Evolutionary conservation across 768 basidiomycete species (phyloP), one percentile per base, ranked within the genome.

Genomic region (Amanita subjunquillea): DNA sequence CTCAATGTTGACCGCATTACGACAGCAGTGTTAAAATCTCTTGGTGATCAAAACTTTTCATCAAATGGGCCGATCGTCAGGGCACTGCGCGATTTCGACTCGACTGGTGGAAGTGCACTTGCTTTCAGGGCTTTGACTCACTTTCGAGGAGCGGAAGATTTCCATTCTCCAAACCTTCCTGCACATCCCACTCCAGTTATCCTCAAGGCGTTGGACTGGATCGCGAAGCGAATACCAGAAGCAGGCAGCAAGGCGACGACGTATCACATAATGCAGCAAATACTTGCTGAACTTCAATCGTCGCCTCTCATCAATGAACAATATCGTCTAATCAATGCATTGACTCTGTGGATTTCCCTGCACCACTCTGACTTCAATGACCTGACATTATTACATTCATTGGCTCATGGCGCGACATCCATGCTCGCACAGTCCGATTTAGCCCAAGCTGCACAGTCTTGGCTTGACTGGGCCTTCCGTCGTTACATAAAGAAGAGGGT

Each of bases 301-400:
- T 79, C 81, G 0, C 83, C 83, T 17, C 73, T 96, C 37, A 76
- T 95, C 55, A 88, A 90, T 63, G 91, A 95, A 62, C 89, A 94
- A 62, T 65, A 82, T 38, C 81, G 94, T 10, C 68, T 84, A 27
- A 61, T 93, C 38, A 84, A 90, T 51, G 77, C 80, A 2, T 67
- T 95, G 42, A 80, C 79, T 25, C 66, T 97, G 27, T 84, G 89
- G 76, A 73, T 91, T 42, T 74, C 91, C 3, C 73, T 78, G 38
- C 77, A 80, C 53, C 64, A 71, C 42, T 62, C 72, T 25, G 73
- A 77, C 42, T 83, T 90, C 61, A 64, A 69, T 15, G 75, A 87
- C 46, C 58, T 69, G 0, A 77, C 77, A 2, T 68, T 94, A 7
- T 73, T 94, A 34, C 78, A 84, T 51, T 71, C 81, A 1, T 68